These are phyloP conservation scores for Chytriomyces sp. DNA, from an alignment of 192 early-diverging fungal species.

Conservation along the genomic window DNA sequence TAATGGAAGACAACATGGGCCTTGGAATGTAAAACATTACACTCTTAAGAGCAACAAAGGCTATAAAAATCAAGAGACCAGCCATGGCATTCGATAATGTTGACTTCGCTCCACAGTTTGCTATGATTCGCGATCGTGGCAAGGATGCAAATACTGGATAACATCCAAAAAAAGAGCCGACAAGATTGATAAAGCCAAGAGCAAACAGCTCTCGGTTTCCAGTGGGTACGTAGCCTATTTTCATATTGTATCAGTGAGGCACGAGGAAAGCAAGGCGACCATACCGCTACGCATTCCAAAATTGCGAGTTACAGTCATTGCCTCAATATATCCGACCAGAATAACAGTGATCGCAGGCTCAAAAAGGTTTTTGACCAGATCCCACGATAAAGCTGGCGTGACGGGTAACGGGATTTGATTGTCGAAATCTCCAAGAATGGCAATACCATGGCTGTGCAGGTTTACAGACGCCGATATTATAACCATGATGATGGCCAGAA, in stretches of 20 bases:
- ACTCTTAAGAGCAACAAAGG: constrained; percentile 71
- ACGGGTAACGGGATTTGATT: constrained; percentile 32
- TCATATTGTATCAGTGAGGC: constrained; percentile 10
- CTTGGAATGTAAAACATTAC: constrained; percentile 78
- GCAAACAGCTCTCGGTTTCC: constrained; percentile 51
- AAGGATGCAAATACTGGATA: constrained; percentile 79
- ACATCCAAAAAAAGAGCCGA: constrained; percentile 43
- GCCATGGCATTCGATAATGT: constrained; percentile 79
- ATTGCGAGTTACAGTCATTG: constrained; percentile 39
- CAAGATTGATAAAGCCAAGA: constrained; percentile 46
- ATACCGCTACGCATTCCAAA: constrained; percentile 38
- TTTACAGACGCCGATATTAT: constrained; percentile 26
- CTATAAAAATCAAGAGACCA: constrained; percentile 68
- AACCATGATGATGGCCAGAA: constrained; percentile 39
- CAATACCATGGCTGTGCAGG: constrained; percentile 32
- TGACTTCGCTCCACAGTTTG: constrained; percentile 80
- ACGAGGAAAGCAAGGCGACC: too few relatives aligned
- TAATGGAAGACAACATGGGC: constrained; percentile 76
- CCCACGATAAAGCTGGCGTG: constrained; percentile 28
- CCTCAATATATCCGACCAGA: constrained; percentile 49
- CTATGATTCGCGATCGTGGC: constrained; percentile 87
- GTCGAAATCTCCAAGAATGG: constrained; percentile 42
- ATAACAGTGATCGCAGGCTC: constrained; percentile 39
- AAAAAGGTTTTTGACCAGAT: constrained; percentile 36
- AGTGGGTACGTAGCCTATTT: constrained; percentile 38